Evolutionary conservation across 768 basidiomycete species (phyloP).

Genomic region (Termitomyces sp.): DNA sequence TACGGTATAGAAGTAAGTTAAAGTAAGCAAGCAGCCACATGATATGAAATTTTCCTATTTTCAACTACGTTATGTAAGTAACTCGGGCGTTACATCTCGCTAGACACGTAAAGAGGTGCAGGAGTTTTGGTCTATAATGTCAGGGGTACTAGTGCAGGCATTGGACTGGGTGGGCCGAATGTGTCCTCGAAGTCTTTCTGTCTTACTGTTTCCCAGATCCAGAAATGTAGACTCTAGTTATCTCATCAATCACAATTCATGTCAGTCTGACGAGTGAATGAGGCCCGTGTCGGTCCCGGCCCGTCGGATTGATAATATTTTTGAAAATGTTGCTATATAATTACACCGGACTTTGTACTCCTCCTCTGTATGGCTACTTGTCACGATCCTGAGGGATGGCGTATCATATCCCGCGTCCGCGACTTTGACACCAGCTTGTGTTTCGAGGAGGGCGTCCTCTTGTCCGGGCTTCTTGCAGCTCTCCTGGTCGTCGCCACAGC

Average conservation of each 20-base stretch:
- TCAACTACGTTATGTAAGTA: too few relatives aligned
- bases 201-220: too few relatives aligned
- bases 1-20: too few relatives aligned
- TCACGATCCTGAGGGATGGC: conserved; percentile 62
- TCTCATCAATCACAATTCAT: not conserved
- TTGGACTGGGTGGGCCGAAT: too few relatives aligned
- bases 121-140: too few relatives aligned
- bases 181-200: too few relatives aligned
- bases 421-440: conserved; percentile 78
- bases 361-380: conserved; percentile 35
- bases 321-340: not conserved
- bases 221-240: not conserved
- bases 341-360: not conserved
- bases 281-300: not conserved
- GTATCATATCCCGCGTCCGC: conserved; percentile 47
- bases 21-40: too few relatives aligned
- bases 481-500: conserved; percentile 37
- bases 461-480: conserved; percentile 45
- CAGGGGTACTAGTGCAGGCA: too few relatives aligned
- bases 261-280: not conserved
- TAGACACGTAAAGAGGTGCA: too few relatives aligned
- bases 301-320: not conserved
- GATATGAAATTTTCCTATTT: too few relatives aligned
- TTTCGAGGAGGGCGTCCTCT: conserved; percentile 68
- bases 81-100: too few relatives aligned